These are phyloP conservation scores for Alternaria metachromatica DNA, from an alignment of 2,329 filamentous ascomycete species.

Conservation along the genomic window DNA sequence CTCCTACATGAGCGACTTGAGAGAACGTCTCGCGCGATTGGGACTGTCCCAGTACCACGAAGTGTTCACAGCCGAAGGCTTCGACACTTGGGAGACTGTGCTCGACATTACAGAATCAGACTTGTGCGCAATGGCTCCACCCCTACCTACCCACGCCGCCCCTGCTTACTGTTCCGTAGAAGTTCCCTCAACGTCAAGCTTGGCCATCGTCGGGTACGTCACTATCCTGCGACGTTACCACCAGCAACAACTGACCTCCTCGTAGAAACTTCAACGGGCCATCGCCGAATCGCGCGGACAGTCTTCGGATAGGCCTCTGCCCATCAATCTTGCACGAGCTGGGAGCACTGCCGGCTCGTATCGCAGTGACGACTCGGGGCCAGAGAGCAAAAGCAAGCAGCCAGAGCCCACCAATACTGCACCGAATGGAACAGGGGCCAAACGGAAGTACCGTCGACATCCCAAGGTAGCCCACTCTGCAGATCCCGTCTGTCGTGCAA, in stretches of 20 bases:
- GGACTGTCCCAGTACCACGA: conserved; percentile 79
- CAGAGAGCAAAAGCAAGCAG: conserved; percentile 57
- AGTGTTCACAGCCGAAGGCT: conserved; percentile 77
- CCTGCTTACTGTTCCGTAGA: conserved; percentile 51
- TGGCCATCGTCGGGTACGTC: conserved; percentile 76
- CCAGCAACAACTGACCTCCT: conserved; percentile 4
- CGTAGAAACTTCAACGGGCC: conserved; percentile 79
- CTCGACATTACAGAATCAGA: conserved; percentile 85
- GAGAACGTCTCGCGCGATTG: conserved; percentile 73
- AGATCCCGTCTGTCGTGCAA: neutral
- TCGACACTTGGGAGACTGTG: conserved; percentile 84
- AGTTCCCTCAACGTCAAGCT: conserved; percentile 79
- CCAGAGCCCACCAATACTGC: conserved; percentile 48
- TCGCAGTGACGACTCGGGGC: conserved; percentile 60
- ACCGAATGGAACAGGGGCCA: conserved; percentile 50
- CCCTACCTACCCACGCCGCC: neutral
- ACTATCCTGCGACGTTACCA: neutral
- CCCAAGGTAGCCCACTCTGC: conserved; percentile 65
- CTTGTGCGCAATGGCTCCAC: conserved; percentile 61
- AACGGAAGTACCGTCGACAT: conserved; percentile 79
- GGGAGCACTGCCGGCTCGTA: conserved; percentile 63
- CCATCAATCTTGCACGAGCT: conserved; percentile 52
- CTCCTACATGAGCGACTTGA: conserved; percentile 68
- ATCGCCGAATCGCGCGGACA: conserved; percentile 75
- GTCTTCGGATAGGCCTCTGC: conserved; percentile 46